phyloP scores from a whole-genome alignment of 768 basidiomycete genomes.

The Phanerochaete carnosa region DNA sequence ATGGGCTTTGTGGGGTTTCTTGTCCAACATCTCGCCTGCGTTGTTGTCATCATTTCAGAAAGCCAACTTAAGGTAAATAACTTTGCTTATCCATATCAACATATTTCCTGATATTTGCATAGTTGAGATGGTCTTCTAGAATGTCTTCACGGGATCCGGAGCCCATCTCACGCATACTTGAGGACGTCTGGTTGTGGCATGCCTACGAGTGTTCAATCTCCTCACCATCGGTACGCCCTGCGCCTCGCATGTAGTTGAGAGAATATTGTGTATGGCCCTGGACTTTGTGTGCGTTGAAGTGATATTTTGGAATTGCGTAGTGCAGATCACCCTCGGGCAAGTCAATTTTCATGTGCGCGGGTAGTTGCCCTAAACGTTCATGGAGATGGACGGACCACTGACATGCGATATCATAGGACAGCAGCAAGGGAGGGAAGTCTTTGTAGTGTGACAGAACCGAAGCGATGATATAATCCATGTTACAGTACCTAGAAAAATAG shows the following conservation, averaged over 20 bases:
- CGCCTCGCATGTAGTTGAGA: conserved; percentile 24
- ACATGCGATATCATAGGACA: conserved; percentile 24
- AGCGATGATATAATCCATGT: conserved; percentile 22
- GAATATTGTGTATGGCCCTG: conserved; percentile 29
- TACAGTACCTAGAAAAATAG: conserved; percentile 14
- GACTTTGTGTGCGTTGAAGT: conserved; percentile 31
- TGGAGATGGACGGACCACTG: conserved; percentile 17
- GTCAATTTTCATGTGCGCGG: background rate
- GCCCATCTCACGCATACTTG: conserved; percentile 35
- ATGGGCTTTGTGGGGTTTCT: background rate
- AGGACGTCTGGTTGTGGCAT: conserved; percentile 26
- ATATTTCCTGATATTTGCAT: conserved; percentile 35
- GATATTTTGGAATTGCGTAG: conserved; percentile 35
- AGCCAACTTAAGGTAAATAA: too few relatives aligned
- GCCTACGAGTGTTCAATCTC: conserved; percentile 37
- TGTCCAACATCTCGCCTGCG: background rate
- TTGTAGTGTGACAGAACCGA: background rate
- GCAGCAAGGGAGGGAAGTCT: background rate
- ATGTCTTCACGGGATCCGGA: conserved; percentile 30
- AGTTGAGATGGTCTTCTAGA: conserved; percentile 34
- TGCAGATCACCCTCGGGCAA: background rate
- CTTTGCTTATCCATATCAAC: conserved; percentile 19
- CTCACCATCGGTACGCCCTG: conserved; percentile 33
- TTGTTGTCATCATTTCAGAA: too few relatives aligned
- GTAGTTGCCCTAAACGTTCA: background rate